Evolutionary conservation across 2,329 filamentous ascomycete species (phyloP).

Genomic region (Ophiobolus disseminans): DNA sequence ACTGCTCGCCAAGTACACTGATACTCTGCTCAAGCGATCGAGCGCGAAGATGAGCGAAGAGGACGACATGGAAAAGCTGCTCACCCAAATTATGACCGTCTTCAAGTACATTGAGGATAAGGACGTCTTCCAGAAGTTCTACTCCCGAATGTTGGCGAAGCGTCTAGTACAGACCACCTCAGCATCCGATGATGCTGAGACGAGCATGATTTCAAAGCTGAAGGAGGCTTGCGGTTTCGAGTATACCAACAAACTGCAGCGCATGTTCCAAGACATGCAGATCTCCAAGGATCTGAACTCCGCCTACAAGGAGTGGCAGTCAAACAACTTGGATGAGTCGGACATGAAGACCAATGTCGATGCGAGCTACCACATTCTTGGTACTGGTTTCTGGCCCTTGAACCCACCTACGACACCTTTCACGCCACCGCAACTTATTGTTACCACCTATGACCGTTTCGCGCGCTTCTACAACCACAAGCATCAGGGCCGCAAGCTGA

Average conservation of each 20-base stretch:
- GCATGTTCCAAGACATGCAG: constrained; percentile 99
- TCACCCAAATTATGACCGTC: constrained; percentile 96
- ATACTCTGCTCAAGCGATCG: constrained; percentile 87
- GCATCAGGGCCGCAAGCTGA: constrained; percentile 94
- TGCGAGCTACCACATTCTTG: constrained; percentile 88
- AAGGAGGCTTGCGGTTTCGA: constrained; percentile 99
- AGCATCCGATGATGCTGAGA: constrained; percentile 95
- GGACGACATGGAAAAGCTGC: constrained; percentile 85
- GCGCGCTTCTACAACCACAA: constrained; percentile 92
- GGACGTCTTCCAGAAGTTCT: constrained; percentile 99
- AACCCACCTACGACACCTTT: constrained; percentile 87
- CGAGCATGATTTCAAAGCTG: constrained; percentile 98
- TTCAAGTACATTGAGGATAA: constrained; percentile 99
- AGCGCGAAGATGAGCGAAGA: constrained; percentile 89
- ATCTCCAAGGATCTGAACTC: constrained; percentile 97
- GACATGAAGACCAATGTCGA: constrained; percentile 76
- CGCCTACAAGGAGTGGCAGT: constrained; percentile 81
- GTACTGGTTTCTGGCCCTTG: constrained; percentile 97
- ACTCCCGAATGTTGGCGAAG: constrained; percentile 94
- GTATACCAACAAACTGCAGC: constrained; percentile 98
- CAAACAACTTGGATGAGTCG: constrained; percentile 68
- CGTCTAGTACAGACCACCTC: constrained; percentile 94
- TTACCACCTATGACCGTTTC: constrained; percentile 88
- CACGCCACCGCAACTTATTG: constrained; percentile 82
- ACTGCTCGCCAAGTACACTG: constrained; percentile 92